Percentiles rank a stretch among this genome's conserved stretches.
Conservation (phyloP, 2,329 filamentous ascomycete genomes). For the Fusarium longipes region DNA sequence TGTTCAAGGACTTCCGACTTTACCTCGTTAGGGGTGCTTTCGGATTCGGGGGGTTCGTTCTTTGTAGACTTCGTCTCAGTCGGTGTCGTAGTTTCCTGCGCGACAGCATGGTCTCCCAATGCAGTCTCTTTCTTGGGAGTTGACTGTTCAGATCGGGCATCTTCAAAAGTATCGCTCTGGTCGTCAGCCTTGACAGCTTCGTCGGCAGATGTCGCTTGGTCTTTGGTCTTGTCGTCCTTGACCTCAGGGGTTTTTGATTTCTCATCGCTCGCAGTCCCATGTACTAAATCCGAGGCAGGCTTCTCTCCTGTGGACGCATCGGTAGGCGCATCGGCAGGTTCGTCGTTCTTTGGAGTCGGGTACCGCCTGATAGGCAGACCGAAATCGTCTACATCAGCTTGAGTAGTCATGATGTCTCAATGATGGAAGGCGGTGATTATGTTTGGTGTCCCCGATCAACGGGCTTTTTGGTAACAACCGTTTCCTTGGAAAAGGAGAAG, state of each 20-base stretch:
- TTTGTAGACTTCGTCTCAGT: constrained; percentile 15
- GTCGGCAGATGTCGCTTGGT: constrained; percentile 1
- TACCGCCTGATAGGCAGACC: constrained; percentile 72
- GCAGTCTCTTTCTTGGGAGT: constrained; percentile 28
- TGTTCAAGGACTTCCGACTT: constrained; percentile 3
- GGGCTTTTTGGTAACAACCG: neutral
- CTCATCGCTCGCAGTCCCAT: constrained; percentile 16
- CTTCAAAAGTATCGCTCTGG: constrained; percentile 53
- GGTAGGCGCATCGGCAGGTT: constrained; percentile 29
- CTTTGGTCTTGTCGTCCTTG: constrained; percentile 14
- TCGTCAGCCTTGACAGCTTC: constrained; percentile 46
- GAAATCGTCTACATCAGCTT: constrained; percentile 73
- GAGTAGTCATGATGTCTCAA: constrained; percentile 43
- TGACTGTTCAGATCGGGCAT: constrained; percentile 52
- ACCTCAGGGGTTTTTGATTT: constrained; percentile 2
- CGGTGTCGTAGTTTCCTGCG: constrained; percentile 3
- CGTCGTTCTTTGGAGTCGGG: constrained; percentile 48
- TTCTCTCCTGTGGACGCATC: constrained; percentile 27
- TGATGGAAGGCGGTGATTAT: constrained; percentile 4
- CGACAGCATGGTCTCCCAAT: neutral
- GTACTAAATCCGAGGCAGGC: neutral
- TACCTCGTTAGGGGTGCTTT: constrained; percentile 10
- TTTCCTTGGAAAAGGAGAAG: neutral
- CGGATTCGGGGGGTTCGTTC: constrained; percentile 14
- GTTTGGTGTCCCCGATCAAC: constrained; percentile 18